Evolutionary conservation across 2,329 filamentous ascomycete genomes (phyloP).

Genomic region (Domatiomyces catenatus): DNA sequence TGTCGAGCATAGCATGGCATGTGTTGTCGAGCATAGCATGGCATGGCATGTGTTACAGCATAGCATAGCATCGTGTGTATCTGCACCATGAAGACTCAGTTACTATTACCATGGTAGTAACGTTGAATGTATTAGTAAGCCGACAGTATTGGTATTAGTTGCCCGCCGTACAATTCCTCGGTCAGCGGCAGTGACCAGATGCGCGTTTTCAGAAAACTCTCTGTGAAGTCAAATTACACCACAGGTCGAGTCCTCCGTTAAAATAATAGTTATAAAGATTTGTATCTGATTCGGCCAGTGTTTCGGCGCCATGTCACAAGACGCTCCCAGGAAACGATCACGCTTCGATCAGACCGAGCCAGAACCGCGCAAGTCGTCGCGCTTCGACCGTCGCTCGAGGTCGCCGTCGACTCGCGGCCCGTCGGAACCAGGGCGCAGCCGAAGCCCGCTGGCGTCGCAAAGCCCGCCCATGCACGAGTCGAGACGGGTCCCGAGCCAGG

Average conservation of each 20-base stretch:
- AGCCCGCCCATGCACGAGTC: constrained; percentile 27
- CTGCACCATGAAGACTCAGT: too few relatives aligned
- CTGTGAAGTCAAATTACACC: not conserved
- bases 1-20: not conserved
- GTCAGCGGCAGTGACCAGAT: not conserved
- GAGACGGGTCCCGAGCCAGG: not conserved
- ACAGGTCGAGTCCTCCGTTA: not conserved
- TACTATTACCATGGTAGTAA: too few relatives aligned
- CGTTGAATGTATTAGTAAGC: too few relatives aligned
- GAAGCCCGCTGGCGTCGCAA: constrained; percentile 47
- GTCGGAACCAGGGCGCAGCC: constrained; percentile 56
- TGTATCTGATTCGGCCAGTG: not conserved
- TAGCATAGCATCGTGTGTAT: not conserved
- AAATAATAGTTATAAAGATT: not conserved
- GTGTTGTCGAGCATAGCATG: not conserved
- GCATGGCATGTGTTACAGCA: not conserved
- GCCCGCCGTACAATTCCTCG: not conserved
- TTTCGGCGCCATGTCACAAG: constrained; percentile 12
- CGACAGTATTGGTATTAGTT: not conserved
- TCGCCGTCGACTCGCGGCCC: constrained; percentile 52
- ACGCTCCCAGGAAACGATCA: constrained; percentile 50
- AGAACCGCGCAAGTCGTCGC: constrained; percentile 58
- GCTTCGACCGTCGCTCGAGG: constrained; percentile 84
- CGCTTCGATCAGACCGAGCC: constrained; percentile 88
- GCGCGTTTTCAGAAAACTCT: not conserved